Base-by-base conservation (phyloP, 2,329 filamentous ascomycete genomes). In the Colletotrichum plurivorum region DNA sequence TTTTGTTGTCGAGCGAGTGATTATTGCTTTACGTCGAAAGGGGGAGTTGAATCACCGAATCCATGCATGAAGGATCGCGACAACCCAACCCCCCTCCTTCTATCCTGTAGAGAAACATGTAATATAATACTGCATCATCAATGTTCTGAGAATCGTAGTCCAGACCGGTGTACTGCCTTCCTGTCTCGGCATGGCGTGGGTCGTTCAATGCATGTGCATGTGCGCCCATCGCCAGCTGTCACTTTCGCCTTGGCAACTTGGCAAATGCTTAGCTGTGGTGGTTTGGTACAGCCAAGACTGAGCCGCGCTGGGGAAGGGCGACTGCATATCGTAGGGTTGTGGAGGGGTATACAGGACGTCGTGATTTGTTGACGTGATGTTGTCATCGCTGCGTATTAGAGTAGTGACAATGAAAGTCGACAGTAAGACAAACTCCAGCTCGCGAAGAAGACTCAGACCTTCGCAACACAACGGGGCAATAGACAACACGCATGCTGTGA, bases 231-330 rank as follows among this genome's bases (percentile, higher is more conserved):
- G 3, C 41, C 18, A 51, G 49, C 31, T 66, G 54, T 49, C 61
- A 20, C 1, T 56, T 25, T 53, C 6, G 10, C 27, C 61, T 66
- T 55, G 61, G 66, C 61, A 59, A 59, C 62, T 69, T 65, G 66
- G 66, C 61, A 15, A 65, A 59, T 55, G 66, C 61, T 65, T 55
- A 27, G 20, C 10, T 22, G 7, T 41, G n/a, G 9, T 15, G 48
- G 20, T 2, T 39, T 18, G 13, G 1, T 22, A 59, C 16, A 39
- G 61, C 43, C 54, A 65, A 65, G 61, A 18, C 41, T 31, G 54
- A 59, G 61, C 16, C 61, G 58, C 54, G 16, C 7, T 36, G 22
- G 18, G 51, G 3, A 39, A 45, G 1, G 25, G 10, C 46, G 13
- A 53, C 53, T 36, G 16, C 66, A 60, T 43, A 3, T 54, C 31